phyloP scores from a whole-genome alignment of 2,329 filamentous ascomycete genomes.

The Sporothrix variecibatus region DNA sequence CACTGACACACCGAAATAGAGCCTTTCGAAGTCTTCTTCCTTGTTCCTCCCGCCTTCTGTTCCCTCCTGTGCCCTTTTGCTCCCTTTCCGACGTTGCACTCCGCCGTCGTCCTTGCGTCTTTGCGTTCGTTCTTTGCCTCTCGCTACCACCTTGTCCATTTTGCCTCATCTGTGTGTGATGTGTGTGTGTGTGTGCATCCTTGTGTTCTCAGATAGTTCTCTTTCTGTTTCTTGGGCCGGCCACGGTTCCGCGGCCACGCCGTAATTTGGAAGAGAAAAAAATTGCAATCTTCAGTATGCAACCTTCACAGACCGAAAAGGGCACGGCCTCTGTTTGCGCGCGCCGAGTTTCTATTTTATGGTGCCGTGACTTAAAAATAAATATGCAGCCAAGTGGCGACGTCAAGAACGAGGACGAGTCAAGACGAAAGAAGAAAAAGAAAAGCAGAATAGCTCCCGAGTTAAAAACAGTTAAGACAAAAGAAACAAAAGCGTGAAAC shows the following conservation, averaged over 20 bases:
- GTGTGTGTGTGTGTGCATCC: neutral
- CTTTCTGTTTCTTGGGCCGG: neutral
- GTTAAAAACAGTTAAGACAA: neutral
- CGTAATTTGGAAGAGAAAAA: neutral
- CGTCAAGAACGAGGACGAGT: neutral
- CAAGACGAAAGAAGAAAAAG: neutral
- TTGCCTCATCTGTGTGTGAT: neutral
- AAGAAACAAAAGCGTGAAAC: neutral
- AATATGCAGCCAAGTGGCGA: neutral
- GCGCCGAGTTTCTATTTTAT: neutral
- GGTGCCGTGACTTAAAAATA: neutral
- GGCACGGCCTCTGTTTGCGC: neutral
- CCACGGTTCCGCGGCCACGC: neutral
- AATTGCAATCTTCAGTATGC: neutral
- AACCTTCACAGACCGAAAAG: neutral
- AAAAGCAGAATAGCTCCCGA: too few species aligned
- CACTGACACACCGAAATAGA: neutral
- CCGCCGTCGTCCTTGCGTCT: neutral
- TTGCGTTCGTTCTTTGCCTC: neutral
- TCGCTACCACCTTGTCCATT: neutral
- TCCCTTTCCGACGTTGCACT: constrained; percentile 9
- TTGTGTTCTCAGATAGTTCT: neutral
- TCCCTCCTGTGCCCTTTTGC: neutral
- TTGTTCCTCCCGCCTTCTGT: neutral
- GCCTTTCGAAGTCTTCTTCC: neutral